Evolutionary conservation across 805 yeast species (phyloP), one percentile per base, ranked within the genome.

Genomic region (Candida odintsovae): DNA sequence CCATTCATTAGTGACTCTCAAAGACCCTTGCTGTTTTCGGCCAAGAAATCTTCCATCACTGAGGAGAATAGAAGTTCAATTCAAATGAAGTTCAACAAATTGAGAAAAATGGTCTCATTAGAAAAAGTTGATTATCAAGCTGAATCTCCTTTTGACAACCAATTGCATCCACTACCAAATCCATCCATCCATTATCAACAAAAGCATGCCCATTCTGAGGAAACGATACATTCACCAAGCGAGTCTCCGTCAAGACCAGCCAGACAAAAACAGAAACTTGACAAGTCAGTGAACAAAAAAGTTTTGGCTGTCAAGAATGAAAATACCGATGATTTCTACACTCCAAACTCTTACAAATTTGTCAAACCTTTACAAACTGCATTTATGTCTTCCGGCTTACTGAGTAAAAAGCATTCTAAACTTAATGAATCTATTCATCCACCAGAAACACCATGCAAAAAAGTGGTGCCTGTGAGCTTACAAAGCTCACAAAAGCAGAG

Each of bases 321-420:
- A 2, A 49, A 46, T 6, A 53, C 50, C 6, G 50, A 35, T 3
- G 62, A 61, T n/a, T 69, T 68, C 47, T 56, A 64, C 29, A 75
- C 83, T 0, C 82, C 85, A 1, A 78, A 74, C 36, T 70, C 76
- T 15, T 86, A 83, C 64, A 77, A 80, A 52, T 77, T 80, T 41
- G 94, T 86, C 20, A 86, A 84, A 59, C 96, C 96, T 3, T 71
- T 88, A 36, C 95, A 87, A 61, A 83, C 90, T 0, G 96, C 94
- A 15, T 88, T 88, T 64, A 74, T 79, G 61, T 77, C 90, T 2
- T 69, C 86, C 0, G 96, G 96, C 0, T 67, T 88, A 31, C 64
- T 82, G 49, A 78, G 84, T 35, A 82, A 82, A 62, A 70, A 84
- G 65, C 69, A 81, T 40, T 65, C 64, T 64, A 68, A 69, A 61